Evolutionary conservation across 805 yeast genomes (phyloP).

Genomic region (Zygotorulaspora sp.): DNA sequence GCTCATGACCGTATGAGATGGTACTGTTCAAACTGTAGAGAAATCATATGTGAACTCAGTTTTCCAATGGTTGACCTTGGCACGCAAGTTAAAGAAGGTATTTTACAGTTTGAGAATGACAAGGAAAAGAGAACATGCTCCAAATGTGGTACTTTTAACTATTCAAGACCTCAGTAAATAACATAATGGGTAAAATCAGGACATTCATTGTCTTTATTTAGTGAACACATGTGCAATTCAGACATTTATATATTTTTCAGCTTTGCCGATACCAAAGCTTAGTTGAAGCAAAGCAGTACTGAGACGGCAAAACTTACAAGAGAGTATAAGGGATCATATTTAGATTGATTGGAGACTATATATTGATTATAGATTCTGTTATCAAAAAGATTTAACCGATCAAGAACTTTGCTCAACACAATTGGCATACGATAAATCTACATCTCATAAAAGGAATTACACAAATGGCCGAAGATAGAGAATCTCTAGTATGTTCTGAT

Average conservation of each 20-base stretch:
- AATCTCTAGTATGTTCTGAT: slow-evolving; percentile 35
- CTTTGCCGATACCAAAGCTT: no score
- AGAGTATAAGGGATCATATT: no score
- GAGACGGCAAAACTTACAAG: no score
- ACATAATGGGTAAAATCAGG: no score
- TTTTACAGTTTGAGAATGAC: slow-evolving; percentile 62
- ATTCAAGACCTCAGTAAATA: slow-evolving; percentile 57
- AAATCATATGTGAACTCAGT: slow-evolving; percentile 59
- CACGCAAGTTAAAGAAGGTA: slow-evolving; percentile 83
- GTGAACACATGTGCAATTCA: no score
- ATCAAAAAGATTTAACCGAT: no score
- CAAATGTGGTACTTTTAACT: slow-evolving; percentile 67
- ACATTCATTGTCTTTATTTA: no score
- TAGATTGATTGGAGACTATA: no score
- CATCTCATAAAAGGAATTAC: background rate
- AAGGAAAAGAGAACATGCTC: slow-evolving; percentile 63
- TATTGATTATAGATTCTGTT: no score
- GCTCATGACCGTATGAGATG: slow-evolving; percentile 73
- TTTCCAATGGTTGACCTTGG: slow-evolving; percentile 81
- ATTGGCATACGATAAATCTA: background rate
- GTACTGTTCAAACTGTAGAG: slow-evolving; percentile 74
- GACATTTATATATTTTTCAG: no score
- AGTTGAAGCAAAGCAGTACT: no score
- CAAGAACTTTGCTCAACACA: no score
- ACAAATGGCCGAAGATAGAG: slow-evolving; percentile 14